Evolutionary conservation across 192 early-diverging fungal genomes (phyloP).

Genomic region (Geosiphon pyriformis): DNA sequence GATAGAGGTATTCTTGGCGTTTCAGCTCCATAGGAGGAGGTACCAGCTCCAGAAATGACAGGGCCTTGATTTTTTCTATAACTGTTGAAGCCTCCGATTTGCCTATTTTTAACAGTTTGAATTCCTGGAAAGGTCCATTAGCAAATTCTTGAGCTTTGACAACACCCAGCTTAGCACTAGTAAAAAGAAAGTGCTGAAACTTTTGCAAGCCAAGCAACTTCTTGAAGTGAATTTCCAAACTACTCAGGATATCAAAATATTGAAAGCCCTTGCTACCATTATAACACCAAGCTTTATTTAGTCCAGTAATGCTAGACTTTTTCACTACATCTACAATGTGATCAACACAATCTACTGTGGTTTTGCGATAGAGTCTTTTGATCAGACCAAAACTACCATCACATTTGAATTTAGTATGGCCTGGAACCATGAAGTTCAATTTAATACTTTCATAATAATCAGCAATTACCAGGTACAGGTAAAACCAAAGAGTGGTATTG

Average conservation of each 20-base stretch:
- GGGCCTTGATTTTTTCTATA: background rate
- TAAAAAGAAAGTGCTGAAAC: background rate
- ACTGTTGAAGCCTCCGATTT: background rate
- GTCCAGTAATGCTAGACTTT: background rate
- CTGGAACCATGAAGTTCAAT: slow-evolving; percentile 6
- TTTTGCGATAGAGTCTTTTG: slow-evolving; percentile 4
- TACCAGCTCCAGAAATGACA: background rate
- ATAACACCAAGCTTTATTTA: slow-evolving; percentile 9
- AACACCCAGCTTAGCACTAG: background rate
- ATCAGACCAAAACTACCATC: slow-evolving; percentile 8
- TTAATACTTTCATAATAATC: slow-evolving; percentile 10
- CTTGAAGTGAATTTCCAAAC: background rate
- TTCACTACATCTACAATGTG: slow-evolving; percentile 8
- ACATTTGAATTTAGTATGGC: slow-evolving; percentile 12
- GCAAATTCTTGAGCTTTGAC: slow-evolving; percentile 6
- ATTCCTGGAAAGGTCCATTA: background rate
- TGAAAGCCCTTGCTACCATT: background rate
- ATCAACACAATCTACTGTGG: slow-evolving; percentile 1
- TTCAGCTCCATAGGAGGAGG: background rate
- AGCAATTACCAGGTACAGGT: background rate
- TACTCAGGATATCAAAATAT: background rate
- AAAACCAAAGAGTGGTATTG: slow-evolving; percentile 9
- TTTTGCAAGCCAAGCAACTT: slow-evolving; percentile 8
- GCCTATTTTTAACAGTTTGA: background rate
- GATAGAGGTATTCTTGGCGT: background rate